Percentiles rank a stretch among this genome's conserved stretches.
phyloP scores from a whole-genome alignment of 1,139 yeast species.

The Scheffersomyces segobiensis region DNA sequence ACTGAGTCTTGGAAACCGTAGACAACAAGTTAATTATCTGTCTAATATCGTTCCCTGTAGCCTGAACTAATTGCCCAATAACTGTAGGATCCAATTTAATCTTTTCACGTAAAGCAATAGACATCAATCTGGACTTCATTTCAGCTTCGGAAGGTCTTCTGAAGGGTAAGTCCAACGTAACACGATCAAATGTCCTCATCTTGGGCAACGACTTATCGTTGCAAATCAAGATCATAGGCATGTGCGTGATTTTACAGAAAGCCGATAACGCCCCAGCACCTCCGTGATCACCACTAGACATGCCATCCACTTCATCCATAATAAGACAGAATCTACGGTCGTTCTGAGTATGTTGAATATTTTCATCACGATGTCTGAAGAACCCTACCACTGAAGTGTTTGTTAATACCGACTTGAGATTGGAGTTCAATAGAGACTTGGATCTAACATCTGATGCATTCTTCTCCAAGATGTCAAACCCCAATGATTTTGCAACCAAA shows the following conservation, averaged over 20 bases:
- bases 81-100: conserved; percentile 78
- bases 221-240: conserved; percentile 91
- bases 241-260: conserved; percentile 78
- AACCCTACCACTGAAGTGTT: conserved; percentile 85
- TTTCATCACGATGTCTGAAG: conserved; percentile 47
- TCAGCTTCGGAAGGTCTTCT: conserved; percentile 85
- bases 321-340: conserved; percentile 67
- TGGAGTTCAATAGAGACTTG: conserved; percentile 67
- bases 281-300: conserved; percentile 98
- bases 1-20: conserved; percentile 75
- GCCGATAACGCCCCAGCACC: conserved; percentile 96
- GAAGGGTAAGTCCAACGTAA: conserved; percentile 80
- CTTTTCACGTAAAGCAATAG: conserved; percentile 85
- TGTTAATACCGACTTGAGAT: conserved; percentile 68
- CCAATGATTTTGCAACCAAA: conserved; percentile 63
- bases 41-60: conserved; percentile 89
- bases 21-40: conserved; percentile 90
- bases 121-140: conserved; percentile 80
- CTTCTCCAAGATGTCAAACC: conserved; percentile 72
- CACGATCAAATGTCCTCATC: conserved; percentile 92
- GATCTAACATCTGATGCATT: conserved; percentile 91
- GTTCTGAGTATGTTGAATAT: conserved; percentile 19
- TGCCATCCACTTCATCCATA: conserved; percentile 99
- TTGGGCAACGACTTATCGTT: conserved; percentile 91
- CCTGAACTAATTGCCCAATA: conserved; percentile 80